These are phyloP conservation scores for Holtermannia corniformis DNA, from an alignment of 768 basidiomycete species.

Conservation along the genomic window DNA sequence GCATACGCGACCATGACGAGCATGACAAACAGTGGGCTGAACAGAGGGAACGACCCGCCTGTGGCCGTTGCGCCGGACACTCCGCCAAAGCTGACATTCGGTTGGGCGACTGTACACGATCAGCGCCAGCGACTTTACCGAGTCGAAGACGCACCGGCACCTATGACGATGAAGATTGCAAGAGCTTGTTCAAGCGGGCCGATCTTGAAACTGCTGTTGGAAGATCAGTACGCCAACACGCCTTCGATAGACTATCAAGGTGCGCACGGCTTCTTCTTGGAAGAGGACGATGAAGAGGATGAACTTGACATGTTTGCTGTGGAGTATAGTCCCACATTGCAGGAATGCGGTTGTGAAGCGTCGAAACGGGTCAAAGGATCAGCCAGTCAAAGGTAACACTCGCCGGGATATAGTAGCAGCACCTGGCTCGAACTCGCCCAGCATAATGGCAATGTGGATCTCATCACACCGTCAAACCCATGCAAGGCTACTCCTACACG, in stretches of 20 bases:
- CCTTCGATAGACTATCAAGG: no score
- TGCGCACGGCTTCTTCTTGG: no score
- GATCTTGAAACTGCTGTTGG: conserved; percentile 17
- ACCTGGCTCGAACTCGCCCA: no score
- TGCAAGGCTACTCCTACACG: not conserved
- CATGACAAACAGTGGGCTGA: conserved; percentile 35
- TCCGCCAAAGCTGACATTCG: conserved; percentile 1
- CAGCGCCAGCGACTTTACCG: not conserved
- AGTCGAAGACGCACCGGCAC: conserved; percentile 17
- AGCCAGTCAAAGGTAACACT: no score
- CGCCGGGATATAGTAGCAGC: no score
- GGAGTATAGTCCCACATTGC: no score
- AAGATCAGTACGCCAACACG: no score
- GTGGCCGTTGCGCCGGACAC: conserved; percentile 8
- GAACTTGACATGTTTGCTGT: no score
- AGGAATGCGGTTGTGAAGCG: no score
- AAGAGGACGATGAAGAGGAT: no score
- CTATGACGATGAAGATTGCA: conserved; percentile 30
- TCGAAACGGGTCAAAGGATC: no score
- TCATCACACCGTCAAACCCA: not conserved
- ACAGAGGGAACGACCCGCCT: conserved; percentile 17
- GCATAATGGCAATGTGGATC: not conserved
- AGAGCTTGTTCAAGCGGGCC: conserved; percentile 37
- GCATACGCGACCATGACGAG: conserved; percentile 34
- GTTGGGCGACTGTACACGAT: not conserved